phyloP scores from a whole-genome alignment of 768 basidiomycete genomes.

The Roridomyces roridus region DNA sequence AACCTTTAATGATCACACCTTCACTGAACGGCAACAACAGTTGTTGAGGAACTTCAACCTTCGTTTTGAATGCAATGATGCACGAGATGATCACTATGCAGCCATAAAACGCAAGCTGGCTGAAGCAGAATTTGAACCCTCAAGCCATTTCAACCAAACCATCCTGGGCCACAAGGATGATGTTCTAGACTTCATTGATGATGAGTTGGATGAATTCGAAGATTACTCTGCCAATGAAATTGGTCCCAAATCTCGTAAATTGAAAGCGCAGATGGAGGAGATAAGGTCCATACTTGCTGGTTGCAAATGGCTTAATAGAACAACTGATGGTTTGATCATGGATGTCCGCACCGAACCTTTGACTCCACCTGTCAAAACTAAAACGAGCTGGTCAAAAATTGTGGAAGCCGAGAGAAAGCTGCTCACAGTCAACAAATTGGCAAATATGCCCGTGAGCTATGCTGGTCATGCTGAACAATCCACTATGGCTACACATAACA shows the following conservation, averaged over 20 bases:
- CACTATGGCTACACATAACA: background rate
- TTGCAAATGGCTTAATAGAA: no score
- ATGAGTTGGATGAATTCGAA: no score
- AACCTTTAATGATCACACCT: slow-evolving; percentile 18
- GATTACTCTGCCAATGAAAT: no score
- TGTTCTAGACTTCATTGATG: background rate
- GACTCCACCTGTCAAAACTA: background rate
- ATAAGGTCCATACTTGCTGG: no score
- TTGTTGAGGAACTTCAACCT: slow-evolving; percentile 34
- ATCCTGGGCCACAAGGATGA: slow-evolving; percentile 7
- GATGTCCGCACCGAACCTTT: background rate
- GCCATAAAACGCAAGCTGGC: slow-evolving; percentile 14
- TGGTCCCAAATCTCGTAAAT: no score
- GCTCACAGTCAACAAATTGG: background rate
- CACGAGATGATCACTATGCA: slow-evolving; percentile 32
- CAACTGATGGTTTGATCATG: no score
- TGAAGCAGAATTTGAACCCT: background rate
- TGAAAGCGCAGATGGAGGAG: no score
- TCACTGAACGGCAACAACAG: slow-evolving; percentile 12
- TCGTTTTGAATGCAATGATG: slow-evolving; percentile 35
- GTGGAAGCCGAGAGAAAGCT: background rate
- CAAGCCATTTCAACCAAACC: slow-evolving; percentile 2
- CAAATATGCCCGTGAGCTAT: background rate
- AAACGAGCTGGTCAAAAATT: background rate
- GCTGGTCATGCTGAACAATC: no score